Conservation (phyloP, 768 basidiomycete genomes). For the Paxillus ammoniavirescens region DNA sequence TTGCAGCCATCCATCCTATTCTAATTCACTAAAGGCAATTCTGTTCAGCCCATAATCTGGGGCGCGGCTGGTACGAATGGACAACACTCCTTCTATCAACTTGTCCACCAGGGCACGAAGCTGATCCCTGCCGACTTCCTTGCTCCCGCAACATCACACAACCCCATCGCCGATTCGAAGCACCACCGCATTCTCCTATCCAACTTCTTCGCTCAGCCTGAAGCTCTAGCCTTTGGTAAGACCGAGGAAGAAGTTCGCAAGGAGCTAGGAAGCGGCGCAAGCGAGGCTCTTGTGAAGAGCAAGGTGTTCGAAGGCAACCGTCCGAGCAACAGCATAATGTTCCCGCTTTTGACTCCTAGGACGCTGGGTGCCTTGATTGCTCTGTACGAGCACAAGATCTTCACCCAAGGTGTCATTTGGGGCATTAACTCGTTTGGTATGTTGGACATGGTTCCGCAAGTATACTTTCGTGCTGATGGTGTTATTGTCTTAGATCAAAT, state of each 20-base stretch:
- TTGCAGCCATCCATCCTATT: not conserved
- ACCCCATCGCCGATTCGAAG: conserved; percentile 82
- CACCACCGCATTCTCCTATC: conserved; percentile 97
- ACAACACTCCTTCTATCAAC: conserved; percentile 99
- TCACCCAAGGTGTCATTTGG: conserved; percentile 96
- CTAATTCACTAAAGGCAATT: not conserved
- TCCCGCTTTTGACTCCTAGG: conserved; percentile 88
- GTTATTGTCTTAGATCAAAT: conserved; percentile 73
- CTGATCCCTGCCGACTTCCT: conserved; percentile 90
- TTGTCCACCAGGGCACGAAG: conserved; percentile 93
- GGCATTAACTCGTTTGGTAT: conserved; percentile 97
- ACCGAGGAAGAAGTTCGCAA: conserved; percentile 80
- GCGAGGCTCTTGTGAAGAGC: conserved; percentile 86
- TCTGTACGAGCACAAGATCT: conserved; percentile 98
- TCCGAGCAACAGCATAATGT: conserved; percentile 95
- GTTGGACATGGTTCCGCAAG: conserved; percentile 16
- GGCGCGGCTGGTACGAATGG: conserved; percentile 98
- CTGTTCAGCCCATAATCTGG: conserved; percentile 90
- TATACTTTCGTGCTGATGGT: not conserved
- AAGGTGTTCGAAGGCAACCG: conserved; percentile 98
- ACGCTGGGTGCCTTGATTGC: conserved; percentile 88
- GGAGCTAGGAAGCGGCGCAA: conserved; percentile 68
- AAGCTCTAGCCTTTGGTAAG: conserved; percentile 98
- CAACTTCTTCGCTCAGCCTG: conserved; percentile 98
- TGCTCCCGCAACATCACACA: conserved; percentile 85